Evolutionary conservation across 2,329 filamentous ascomycete genomes (phyloP).

Genomic region (Camillea tinctor): DNA sequence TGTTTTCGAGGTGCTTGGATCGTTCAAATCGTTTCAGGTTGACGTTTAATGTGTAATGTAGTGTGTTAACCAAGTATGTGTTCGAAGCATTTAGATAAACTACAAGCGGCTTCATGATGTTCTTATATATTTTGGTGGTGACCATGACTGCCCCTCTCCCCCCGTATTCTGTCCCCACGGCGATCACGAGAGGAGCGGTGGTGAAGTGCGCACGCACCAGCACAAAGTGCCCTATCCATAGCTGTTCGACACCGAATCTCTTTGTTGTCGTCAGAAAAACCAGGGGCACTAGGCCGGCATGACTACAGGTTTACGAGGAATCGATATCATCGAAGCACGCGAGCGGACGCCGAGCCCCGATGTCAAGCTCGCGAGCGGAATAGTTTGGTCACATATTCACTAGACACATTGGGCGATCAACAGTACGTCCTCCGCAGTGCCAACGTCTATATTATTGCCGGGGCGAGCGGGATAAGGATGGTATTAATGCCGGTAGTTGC

Average conservation of each 20-base stretch:
- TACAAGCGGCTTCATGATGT: not conserved
- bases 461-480: not conserved
- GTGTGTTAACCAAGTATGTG: not conserved
- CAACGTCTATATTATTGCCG: not conserved
- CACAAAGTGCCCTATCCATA: not conserved
- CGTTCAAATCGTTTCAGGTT: not conserved
- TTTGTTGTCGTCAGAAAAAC: not conserved
- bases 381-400: not conserved
- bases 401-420: not conserved
- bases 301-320: not conserved
- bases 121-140: not conserved
- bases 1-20: not conserved
- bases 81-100: not conserved
- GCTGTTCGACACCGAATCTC: not conserved
- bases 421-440: not conserved
- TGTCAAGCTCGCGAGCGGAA: not conserved
- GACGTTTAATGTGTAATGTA: not conserved
- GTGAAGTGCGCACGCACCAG: not conserved
- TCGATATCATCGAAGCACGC: not conserved
- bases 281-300: not conserved
- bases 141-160: no score
- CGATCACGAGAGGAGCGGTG: not conserved
- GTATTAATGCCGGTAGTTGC: not conserved
- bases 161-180: not conserved
- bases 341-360: not conserved